These are phyloP conservation scores for Apophysomyces elegans DNA, from an alignment of 371 early-diverging fungal genomes.

Conservation along the genomic window DNA sequence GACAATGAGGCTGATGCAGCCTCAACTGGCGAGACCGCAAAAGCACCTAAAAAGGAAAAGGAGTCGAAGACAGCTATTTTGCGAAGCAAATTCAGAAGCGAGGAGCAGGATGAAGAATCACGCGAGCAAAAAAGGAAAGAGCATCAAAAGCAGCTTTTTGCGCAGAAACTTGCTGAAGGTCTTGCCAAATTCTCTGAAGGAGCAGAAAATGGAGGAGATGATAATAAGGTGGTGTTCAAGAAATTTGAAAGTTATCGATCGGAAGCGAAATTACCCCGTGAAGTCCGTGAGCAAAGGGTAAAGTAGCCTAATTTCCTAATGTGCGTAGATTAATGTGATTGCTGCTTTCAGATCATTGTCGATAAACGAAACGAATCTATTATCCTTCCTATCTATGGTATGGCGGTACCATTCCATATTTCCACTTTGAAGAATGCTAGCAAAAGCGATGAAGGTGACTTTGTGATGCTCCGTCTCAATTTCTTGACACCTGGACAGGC, in stretches of 20 bases:
- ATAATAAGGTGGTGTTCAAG: slow-evolving; percentile 74
- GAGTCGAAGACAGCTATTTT: slow-evolving; percentile 77
- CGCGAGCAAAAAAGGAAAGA: slow-evolving; percentile 77
- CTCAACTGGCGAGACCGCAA: background rate
- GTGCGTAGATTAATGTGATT: background rate
- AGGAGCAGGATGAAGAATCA: slow-evolving; percentile 82
- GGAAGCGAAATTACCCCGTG: slow-evolving; percentile 84
- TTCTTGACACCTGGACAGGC: slow-evolving; percentile 95
- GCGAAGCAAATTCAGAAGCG: slow-evolving; percentile 87
- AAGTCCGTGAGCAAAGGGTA: slow-evolving; percentile 66
- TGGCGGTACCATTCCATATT: slow-evolving; percentile 99
- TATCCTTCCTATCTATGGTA: slow-evolving; percentile 96
- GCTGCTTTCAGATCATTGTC: slow-evolving; percentile 73
- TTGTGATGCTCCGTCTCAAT: slow-evolving; percentile 95
- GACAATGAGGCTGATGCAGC: slow-evolving; percentile 65
- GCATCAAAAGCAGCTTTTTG: slow-evolving; percentile 89
- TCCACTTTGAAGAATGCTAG: slow-evolving; percentile 95
- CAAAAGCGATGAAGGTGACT: slow-evolving; percentile 96
- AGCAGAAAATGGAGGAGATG: slow-evolving; percentile 64
- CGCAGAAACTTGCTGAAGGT: slow-evolving; percentile 78
- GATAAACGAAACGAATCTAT: slow-evolving; percentile 91
- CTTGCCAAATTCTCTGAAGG: slow-evolving; percentile 75
- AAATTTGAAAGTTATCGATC: slow-evolving; percentile 95
- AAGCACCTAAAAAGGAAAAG: slow-evolving; percentile 26
- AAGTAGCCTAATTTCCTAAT: slow-evolving; percentile 10